Percentiles rank a stretch among this genome's conserved stretches.
phyloP scores from a whole-genome alignment of 805 yeast species.

The Candida odintsovae region DNA sequence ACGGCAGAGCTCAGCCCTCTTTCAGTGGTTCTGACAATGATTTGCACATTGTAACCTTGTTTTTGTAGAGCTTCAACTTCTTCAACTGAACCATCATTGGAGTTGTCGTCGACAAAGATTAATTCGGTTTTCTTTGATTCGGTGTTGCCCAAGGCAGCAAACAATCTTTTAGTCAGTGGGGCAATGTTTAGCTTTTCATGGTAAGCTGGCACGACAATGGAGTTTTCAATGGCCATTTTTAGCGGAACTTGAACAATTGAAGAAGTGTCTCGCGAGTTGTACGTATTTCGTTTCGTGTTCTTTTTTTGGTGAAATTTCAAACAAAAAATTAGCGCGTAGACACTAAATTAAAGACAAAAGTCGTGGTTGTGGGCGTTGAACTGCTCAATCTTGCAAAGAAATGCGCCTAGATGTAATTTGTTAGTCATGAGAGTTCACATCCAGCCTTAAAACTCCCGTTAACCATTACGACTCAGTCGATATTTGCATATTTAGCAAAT shows the following conservation, averaged over 20 bases:
- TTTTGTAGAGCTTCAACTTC: slow-evolving; percentile 39
- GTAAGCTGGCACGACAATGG: slow-evolving; percentile 45
- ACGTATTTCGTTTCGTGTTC: neutral
- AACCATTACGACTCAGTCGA: no score
- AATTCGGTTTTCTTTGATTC: slow-evolving; percentile 38
- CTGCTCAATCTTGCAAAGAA: no score
- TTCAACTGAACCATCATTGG: slow-evolving; percentile 47
- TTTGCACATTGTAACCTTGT: slow-evolving; percentile 42
- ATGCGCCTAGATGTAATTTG: no score
- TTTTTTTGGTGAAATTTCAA: neutral
- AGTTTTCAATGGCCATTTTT: slow-evolving; percentile 31
- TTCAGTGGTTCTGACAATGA: slow-evolving; percentile 45
- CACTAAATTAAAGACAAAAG: neutral
- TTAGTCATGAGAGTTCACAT: no score
- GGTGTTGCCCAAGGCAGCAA: slow-evolving; percentile 41
- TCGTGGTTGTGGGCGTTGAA: no score
- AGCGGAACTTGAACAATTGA: neutral
- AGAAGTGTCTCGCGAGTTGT: neutral
- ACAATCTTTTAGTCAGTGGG: slow-evolving; percentile 42
- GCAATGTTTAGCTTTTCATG: slow-evolving; percentile 44
- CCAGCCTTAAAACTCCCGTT: no score
- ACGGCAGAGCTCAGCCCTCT: slow-evolving; percentile 48
- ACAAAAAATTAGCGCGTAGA: neutral
- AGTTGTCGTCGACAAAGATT: slow-evolving; percentile 47
- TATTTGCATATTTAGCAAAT: no score